Evolutionary conservation across 2,329 filamentous ascomycete species (phyloP), one percentile per base, ranked within the genome.

Genomic region (Exophiala aquamarina): DNA sequence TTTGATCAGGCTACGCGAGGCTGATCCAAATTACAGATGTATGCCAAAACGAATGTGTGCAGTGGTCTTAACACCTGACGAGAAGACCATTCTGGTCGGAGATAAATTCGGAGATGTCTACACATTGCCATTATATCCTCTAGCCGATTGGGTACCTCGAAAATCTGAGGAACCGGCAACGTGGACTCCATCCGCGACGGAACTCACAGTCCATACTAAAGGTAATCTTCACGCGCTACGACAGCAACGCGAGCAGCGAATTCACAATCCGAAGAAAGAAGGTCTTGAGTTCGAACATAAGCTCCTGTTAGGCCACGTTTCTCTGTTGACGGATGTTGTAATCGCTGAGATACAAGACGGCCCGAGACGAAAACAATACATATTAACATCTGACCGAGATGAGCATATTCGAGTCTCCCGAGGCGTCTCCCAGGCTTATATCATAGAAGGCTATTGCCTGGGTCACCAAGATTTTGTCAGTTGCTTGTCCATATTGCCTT

Each of bases 91-190:
- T 54, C 70, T 97, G 48, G 83, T 82, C 52, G 92, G 83, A 42
- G 93, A 98, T 73, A 98, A 98, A 68, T 97, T 97, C 62, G 93
- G 93, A 56, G 93, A 98, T 66, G 92, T 96, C 51, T 97, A 95
- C 69, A 81, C 87, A 9, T 70, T 98, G 6, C 92, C 93, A 11
- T 74, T 97, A 3, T 65, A 89, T 35, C 67, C 65, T 5, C 62
- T 60, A 20, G 60, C 63, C 18, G 52, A 60, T 58, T 51, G 62
- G 69, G 71, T 20, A 66, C 63, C 29, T 68, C 74, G 10, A 59
- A 66, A 61, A 49, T 34, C 28, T 14, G 51, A 51, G 28, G 32
- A 43, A 5, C 50, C 52, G 21, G 43, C 58, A 38, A 44, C 64
- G 3, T 78, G 70, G 57, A 66, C 70, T 20, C 78, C 80, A 5